A percentile compares a stretch with the other conserved stretches of the same genome.
phyloP scores from a whole-genome alignment of 2,329 filamentous ascomycete genomes.

The Fusarium sp. region DNA sequence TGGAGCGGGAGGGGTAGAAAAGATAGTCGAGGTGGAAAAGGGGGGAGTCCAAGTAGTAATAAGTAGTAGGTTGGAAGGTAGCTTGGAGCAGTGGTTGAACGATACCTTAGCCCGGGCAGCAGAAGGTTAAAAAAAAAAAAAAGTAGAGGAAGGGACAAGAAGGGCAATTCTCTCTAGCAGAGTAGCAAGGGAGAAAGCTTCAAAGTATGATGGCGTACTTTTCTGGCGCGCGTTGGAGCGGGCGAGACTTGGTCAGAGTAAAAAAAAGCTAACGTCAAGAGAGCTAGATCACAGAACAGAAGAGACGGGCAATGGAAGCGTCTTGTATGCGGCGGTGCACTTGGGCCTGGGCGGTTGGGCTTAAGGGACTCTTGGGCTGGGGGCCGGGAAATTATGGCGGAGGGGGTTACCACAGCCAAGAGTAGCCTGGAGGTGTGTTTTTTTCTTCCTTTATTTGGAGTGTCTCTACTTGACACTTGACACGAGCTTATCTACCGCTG shows the following conservation, averaged over 20 bases:
- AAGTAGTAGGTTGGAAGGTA: constrained; percentile 23
- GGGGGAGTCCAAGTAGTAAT: constrained; percentile 49
- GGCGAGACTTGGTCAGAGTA: constrained; percentile 35
- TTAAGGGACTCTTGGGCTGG: constrained; percentile 26
- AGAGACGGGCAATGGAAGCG: constrained; percentile 36
- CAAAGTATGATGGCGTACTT: constrained; percentile 39
- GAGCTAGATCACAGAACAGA: constrained; percentile 35
- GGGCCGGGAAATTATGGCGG: constrained; percentile 47
- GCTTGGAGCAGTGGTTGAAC: constrained; percentile 18
- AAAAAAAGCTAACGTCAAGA: constrained; percentile 40
- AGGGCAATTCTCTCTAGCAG: constrained; percentile 40
- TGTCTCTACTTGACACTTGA: constrained; percentile 30
- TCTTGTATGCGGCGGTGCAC: constrained; percentile 39
- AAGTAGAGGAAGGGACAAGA: constrained; percentile 33
- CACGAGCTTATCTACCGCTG: constrained; percentile 34
- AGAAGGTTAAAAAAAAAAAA: constrained; percentile 36
- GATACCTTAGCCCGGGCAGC: constrained; percentile 23
- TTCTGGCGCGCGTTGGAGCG: constrained; percentile 33
- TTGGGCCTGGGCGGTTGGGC: constrained; percentile 15
- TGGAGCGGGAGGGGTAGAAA: constrained; percentile 48
- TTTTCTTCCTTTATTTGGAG: constrained; percentile 46
- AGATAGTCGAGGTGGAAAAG: constrained; percentile 40
- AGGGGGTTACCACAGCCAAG: constrained; percentile 44
- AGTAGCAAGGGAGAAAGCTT: constrained; percentile 34
- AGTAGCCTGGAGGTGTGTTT: constrained; percentile 26